These are phyloP conservation scores for Magnolia officinalis DNA, from an alignment of 164 flowering plant genomes.

Conservation along the genomic window DNA sequence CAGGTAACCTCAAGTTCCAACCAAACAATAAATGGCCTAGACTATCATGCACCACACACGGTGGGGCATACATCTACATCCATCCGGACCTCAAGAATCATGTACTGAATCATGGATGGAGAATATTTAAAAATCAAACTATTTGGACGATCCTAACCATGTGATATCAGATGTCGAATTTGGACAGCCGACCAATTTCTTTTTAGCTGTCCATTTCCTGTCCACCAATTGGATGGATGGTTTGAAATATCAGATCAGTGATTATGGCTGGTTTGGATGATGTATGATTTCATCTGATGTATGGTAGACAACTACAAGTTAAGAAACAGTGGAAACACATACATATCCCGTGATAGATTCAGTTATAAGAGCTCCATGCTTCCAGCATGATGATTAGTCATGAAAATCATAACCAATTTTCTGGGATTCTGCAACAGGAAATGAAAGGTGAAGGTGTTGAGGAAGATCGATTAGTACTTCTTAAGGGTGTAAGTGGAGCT, in stretches of 20 bases:
- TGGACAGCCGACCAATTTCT: neutral
- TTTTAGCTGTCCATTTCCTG: too few relatives aligned
- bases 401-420: neutral
- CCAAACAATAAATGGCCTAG: neutral
- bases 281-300: too few relatives aligned
- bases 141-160: neutral
- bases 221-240: too few relatives aligned
- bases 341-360: too few relatives aligned
- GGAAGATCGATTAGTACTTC: slow-evolving; percentile 34
- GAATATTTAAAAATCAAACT: neutral
- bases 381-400: too few relatives aligned
- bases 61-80: too few relatives aligned
- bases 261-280: too few relatives aligned
- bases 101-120: neutral
- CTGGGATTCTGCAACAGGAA: slow-evolving; percentile 32
- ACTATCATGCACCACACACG: neutral
- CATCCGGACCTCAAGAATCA: neutral
- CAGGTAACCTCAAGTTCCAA: slow-evolving; percentile 19
- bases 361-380: too few relatives aligned
- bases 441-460: slow-evolving; percentile 45
- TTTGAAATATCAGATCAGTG: too few relatives aligned
- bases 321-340: too few relatives aligned
- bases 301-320: too few relatives aligned
- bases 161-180: neutral
- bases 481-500: slow-evolving; percentile 47